Conservation (phyloP, 148 eudicot genomes). For the Agrostemma githago region DNA sequence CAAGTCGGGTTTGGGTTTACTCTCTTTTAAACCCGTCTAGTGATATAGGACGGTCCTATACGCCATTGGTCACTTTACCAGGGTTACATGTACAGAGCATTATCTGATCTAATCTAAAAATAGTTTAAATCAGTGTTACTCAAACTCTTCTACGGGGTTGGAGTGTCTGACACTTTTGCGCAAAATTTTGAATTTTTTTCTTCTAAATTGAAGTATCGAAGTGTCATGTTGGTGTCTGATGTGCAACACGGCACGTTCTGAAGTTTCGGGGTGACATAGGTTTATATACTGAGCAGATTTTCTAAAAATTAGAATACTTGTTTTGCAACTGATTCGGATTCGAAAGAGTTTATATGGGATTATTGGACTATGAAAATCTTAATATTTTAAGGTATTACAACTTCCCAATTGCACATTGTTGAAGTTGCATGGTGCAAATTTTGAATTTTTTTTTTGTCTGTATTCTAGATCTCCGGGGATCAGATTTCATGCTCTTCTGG, state of each 20-base stretch:
- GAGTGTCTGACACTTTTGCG: too few species aligned
- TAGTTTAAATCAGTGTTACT: background rate
- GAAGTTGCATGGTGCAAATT: background rate
- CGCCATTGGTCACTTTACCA: background rate
- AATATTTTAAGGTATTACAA: background rate
- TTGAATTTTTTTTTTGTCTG: background rate
- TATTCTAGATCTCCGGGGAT: slow-evolving; percentile 23
- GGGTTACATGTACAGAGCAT: background rate
- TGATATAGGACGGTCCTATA: too few species aligned
- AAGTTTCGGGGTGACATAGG: too few species aligned
- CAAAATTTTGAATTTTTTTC: too few species aligned
- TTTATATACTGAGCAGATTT: background rate
- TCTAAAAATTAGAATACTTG: background rate
- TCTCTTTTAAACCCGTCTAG: too few species aligned
- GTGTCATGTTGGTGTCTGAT: too few species aligned
- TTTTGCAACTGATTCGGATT: background rate
- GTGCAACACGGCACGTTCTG: too few species aligned
- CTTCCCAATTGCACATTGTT: background rate
- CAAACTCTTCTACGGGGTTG: too few species aligned
- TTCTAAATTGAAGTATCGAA: too few species aligned
- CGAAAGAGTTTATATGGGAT: background rate
- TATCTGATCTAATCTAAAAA: background rate
- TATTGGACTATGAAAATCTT: background rate
- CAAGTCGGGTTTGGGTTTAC: too few species aligned
- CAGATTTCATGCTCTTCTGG: slow-evolving; percentile 38